Evolutionary conservation across 75 land plant genomes (phyloP).

Genomic region (Sequoia sempervirens): DNA sequence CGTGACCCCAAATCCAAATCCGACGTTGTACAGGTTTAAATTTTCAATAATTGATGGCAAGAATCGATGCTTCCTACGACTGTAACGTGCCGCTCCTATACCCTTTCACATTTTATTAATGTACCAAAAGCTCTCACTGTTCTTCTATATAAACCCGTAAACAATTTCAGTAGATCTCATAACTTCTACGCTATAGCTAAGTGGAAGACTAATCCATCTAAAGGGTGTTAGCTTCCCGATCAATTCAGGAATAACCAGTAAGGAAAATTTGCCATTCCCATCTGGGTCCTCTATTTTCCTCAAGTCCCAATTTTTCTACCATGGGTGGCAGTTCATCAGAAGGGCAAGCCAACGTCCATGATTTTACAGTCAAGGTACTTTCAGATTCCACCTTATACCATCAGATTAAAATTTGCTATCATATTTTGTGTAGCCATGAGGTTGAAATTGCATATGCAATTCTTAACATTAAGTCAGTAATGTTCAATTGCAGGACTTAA

Average conservation of each 20-base stretch:
- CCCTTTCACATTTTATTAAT: not conserved
- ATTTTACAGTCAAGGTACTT: conserved; percentile 4
- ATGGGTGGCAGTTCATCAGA: conserved; percentile 2
- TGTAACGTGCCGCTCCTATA: not conserved
- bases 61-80: not conserved
- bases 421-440: not conserved
- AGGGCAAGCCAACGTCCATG: not conserved
- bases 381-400: not conserved
- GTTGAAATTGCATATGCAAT: not conserved
- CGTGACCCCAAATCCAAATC: too few species aligned
- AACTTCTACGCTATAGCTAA: not conserved
- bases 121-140: not conserved
- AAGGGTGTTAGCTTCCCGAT: not conserved
- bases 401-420: not conserved
- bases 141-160: not conserved
- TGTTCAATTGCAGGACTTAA: conserved; percentile 43
- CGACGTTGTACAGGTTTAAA: too few species aligned
- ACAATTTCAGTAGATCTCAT: not conserved
- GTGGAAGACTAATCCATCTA: not conserved
- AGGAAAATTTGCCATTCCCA: not conserved
- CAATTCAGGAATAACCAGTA: not conserved
- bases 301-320: not conserved
- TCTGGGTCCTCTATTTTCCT: not conserved
- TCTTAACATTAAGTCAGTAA: not conserved
- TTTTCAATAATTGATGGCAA: not conserved